These are phyloP conservation scores for Agaricus sinodeliciosus DNA, from an alignment of 768 basidiomycete genomes.

Conservation along the genomic window DNA sequence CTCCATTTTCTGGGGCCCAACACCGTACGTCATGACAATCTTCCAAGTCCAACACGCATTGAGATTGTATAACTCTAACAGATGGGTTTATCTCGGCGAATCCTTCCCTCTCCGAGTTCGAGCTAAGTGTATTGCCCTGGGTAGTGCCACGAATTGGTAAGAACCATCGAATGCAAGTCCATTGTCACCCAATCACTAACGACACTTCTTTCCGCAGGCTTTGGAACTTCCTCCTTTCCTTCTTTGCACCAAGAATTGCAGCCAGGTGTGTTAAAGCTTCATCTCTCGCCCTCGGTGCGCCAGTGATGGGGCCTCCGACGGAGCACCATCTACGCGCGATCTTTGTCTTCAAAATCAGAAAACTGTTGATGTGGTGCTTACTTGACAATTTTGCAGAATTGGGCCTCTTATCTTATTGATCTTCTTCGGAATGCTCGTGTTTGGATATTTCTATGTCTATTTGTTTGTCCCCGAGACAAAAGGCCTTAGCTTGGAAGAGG, in stretches of 20 bases:
- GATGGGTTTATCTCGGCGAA: constrained; percentile 71
- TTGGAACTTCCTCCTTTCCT: constrained; percentile 72
- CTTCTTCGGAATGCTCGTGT: constrained; percentile 68
- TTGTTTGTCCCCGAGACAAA: constrained; percentile 78
- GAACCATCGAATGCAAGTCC: neutral
- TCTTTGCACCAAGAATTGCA: constrained; percentile 67
- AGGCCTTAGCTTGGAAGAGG: constrained; percentile 71
- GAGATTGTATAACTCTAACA: constrained; percentile 11
- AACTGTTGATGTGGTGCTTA: neutral
- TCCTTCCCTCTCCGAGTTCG: constrained; percentile 78
- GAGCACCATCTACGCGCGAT: neutral
- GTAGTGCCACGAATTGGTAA: constrained; percentile 43
- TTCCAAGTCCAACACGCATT: neutral
- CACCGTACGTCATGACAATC: constrained; percentile 32
- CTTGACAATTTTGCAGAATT: constrained; percentile 32
- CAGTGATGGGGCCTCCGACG: neutral
- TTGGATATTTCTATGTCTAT: constrained; percentile 69
- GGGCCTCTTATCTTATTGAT: constrained; percentile 71
- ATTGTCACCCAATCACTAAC: neutral
- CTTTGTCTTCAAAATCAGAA: neutral
- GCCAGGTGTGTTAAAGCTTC: constrained; percentile 28
- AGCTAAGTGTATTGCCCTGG: constrained; percentile 73
- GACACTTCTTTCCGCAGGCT: constrained; percentile 34
- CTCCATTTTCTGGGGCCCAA: constrained; percentile 73
- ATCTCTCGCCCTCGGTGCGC: neutral